Conservation (phyloP, 2,329 filamentous ascomycete species). For the Xylaria polymorpha region DNA sequence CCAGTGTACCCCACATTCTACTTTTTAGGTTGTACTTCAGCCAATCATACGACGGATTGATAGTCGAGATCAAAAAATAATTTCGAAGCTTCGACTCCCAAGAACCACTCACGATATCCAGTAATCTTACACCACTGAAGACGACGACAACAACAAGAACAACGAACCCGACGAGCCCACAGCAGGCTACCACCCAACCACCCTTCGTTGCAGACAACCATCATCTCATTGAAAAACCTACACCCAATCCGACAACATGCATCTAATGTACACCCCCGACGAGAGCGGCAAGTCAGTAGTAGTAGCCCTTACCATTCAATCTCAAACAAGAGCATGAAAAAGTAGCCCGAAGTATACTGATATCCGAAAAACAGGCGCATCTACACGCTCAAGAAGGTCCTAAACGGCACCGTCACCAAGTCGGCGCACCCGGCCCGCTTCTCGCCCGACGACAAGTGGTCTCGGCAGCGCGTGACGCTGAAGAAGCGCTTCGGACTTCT, state of each 20-base stretch:
- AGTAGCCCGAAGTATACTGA: not conserved
- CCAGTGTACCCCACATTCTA: not conserved
- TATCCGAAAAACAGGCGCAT: conserved; percentile 62
- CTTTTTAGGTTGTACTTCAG: not conserved
- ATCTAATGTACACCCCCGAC: conserved; percentile 85
- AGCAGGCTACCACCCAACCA: not conserved
- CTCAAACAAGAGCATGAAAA: not conserved
- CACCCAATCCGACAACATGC: conserved; percentile 55
- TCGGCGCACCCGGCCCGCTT: conserved; percentile 96
- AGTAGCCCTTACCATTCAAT: not conserved
- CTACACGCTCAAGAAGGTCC: conserved; percentile 95
- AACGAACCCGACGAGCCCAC: not conserved
- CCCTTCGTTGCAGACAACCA: no score
- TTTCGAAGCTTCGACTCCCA: conserved; percentile 34
- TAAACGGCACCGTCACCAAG: conserved; percentile 87
- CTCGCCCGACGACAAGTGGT: conserved; percentile 99
- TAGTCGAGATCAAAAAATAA: conserved; percentile 35
- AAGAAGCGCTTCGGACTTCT: conserved; percentile 94
- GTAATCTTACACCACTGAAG: not conserved
- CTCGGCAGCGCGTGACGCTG: conserved; percentile 91
- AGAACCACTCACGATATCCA: conserved; percentile 11
- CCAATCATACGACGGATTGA: conserved; percentile 31
- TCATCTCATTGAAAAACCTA: not conserved
- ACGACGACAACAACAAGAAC: not conserved
- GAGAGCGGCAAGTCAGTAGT: conserved; percentile 70